phyloP scores from a whole-genome alignment of 2,329 filamentous ascomycete genomes.

The Sarocladium strictum region DNA sequence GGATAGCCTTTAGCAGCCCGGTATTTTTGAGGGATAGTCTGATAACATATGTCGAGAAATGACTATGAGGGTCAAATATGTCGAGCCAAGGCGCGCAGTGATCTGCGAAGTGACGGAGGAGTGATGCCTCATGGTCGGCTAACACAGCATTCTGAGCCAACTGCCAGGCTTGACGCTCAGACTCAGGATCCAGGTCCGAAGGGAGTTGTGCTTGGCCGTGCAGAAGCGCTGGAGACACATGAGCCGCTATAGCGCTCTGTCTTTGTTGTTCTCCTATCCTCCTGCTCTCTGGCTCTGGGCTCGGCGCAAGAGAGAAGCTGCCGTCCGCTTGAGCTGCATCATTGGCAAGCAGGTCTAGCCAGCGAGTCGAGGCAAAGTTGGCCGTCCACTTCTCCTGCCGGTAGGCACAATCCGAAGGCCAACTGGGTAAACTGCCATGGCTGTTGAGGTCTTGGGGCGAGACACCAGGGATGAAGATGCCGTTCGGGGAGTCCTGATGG shows the following conservation, averaged over 20 bases:
- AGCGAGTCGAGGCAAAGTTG: conserved; percentile 17
- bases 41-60: conserved; percentile 13
- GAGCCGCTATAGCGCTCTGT: conserved; percentile 5
- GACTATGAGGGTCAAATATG: conserved; percentile 11
- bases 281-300: conserved; percentile 13
- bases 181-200: conserved; percentile 9
- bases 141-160: conserved; percentile 18
- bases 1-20: conserved; percentile 48
- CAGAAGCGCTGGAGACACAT: conserved; percentile 9
- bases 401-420: conserved; percentile 13
- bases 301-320: conserved; percentile 21
- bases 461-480: not conserved
- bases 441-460: conserved; percentile 1
- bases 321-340: conserved; percentile 21
- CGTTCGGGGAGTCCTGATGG: not conserved
- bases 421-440: conserved; percentile 11
- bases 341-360: conserved; percentile 16
- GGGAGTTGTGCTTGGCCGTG: conserved; percentile 10
- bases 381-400: conserved; percentile 19
- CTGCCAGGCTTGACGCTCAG: conserved; percentile 22
- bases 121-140: conserved; percentile 18
- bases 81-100: conserved; percentile 14
- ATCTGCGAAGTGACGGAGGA: conserved; percentile 24
- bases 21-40: conserved; percentile 32
- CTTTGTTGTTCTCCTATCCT: not conserved